These are phyloP conservation scores for Dactylellina sp. DNA, from an alignment of 2,329 filamentous ascomycete genomes.

Conservation along the genomic window DNA sequence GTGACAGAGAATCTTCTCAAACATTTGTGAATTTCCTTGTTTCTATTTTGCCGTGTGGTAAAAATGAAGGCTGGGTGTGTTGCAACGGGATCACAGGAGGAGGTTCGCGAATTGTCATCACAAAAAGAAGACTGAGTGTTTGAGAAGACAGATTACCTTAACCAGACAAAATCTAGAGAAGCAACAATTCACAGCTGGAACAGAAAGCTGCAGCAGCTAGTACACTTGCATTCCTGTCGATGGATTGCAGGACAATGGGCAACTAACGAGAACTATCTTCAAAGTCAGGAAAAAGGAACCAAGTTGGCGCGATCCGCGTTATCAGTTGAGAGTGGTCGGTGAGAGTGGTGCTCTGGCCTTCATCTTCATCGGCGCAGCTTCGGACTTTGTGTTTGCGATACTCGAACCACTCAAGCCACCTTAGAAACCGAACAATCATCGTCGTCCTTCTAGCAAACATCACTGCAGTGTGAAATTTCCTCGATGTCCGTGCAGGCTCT, in stretches of 20 bases:
- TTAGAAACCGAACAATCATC: constrained; percentile 22
- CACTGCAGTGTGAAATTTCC: constrained; percentile 38
- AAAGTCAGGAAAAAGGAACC: constrained; percentile 8
- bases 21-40: not conserved
- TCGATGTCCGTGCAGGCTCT: constrained; percentile 37
- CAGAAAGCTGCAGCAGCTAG: not conserved
- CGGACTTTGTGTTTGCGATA: constrained; percentile 39
- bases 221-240: not conserved
- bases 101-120: constrained; percentile 15
- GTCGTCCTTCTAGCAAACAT: constrained; percentile 41
- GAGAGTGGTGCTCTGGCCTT: not conserved
- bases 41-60: constrained; percentile 29
- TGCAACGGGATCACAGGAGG: constrained; percentile 2
- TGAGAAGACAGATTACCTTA: constrained; percentile 16
- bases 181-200: not conserved
- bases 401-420: constrained; percentile 31
- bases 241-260: not conserved
- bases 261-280: not conserved
- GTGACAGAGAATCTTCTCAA: not conserved
- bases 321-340: constrained; percentile 15
- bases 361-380: constrained; percentile 16
- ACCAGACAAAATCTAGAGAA: constrained; percentile 18
- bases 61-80: constrained; percentile 22
- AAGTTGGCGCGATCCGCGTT: constrained; percentile 21
- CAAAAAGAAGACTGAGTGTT: not conserved